Percentiles rank a stretch among this genome's conserved stretches.
Conservation (phyloP, 129 eudicot species). For the Helianthus annuus region DNA sequence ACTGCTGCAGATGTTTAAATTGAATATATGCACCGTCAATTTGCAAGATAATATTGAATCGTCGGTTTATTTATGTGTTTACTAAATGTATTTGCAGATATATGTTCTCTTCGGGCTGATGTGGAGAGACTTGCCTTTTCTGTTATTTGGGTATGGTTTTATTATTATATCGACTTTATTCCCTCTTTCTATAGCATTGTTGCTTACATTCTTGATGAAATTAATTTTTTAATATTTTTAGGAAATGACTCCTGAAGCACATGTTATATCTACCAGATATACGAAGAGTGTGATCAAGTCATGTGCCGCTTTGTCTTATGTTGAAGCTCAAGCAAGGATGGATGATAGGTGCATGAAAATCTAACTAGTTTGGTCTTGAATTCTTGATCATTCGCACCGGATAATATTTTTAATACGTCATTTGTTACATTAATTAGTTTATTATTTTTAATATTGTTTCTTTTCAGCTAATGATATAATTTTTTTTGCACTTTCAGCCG, state of each 20-base stretch:
- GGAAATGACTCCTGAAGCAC: slow-evolving; percentile 97
- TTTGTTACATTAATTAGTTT: neutral
- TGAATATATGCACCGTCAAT: neutral
- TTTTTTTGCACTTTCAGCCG: slow-evolving; percentile 56
- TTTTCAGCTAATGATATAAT: neutral
- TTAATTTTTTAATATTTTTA: slow-evolving; percentile 22
- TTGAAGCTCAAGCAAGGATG: slow-evolving; percentile 99
- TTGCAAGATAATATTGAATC: slow-evolving; percentile 17
- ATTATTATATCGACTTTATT: slow-evolving; percentile 2
- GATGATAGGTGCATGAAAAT: slow-evolving; percentile 73
- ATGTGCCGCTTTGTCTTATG: slow-evolving; percentile 94
- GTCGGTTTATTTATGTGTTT: slow-evolving; percentile 19
- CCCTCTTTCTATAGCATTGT: neutral
- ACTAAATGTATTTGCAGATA: slow-evolving; percentile 56
- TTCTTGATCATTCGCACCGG: neutral
- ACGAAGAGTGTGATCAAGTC: slow-evolving; percentile 93
- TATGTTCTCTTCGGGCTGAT: slow-evolving; percentile 94
- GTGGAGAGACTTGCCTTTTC: slow-evolving; percentile 96
- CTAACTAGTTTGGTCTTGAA: slow-evolving; percentile 4
- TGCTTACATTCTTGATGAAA: neutral
- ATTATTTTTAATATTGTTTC: neutral
- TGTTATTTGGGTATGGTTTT: slow-evolving; percentile 83
- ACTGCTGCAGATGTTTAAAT: slow-evolving; percentile 6
- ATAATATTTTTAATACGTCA: neutral
- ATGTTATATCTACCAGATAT: slow-evolving; percentile 78